phyloP scores from a whole-genome alignment of 2,329 filamentous ascomycete species.

The Amesomyces nigricolor region DNA sequence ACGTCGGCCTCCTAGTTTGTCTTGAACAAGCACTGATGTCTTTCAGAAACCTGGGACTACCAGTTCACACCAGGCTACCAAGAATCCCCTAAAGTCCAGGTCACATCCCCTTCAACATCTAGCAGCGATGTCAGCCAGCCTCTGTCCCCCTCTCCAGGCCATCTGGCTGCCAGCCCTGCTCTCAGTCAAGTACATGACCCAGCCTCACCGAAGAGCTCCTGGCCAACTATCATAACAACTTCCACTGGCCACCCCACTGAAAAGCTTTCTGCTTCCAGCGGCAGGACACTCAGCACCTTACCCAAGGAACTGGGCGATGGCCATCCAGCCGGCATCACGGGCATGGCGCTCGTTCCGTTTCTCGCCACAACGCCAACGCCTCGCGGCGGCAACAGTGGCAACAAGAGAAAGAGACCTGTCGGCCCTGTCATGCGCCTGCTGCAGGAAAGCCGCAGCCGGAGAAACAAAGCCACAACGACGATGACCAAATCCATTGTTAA shows the following conservation, averaged over 20 bases:
- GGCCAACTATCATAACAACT: conserved; percentile 16
- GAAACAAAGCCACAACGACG: conserved; percentile 2
- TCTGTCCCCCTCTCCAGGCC: not conserved
- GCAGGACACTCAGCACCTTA: conserved; percentile 7
- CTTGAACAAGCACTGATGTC: not conserved
- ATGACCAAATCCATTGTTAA: not conserved
- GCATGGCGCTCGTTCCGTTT: not conserved
- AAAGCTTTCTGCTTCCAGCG: conserved; percentile 9
- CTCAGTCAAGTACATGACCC: not conserved
- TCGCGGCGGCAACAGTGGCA: not conserved
- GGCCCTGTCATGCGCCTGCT: conserved; percentile 14
- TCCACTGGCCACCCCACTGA: conserved; percentile 18
- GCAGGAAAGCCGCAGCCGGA: conserved; percentile 12
- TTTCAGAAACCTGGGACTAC: conserved; percentile 20
- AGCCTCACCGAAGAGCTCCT: conserved; percentile 15
- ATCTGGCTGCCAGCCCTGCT: not conserved
- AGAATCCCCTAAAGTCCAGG: not conserved
- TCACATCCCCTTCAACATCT: conserved; percentile 2
- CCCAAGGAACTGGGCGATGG: conserved; percentile 1
- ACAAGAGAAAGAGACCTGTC: not conserved
- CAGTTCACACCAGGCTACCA: conserved; percentile 7
- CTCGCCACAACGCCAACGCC: not conserved
- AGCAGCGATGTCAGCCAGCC: not conserved
- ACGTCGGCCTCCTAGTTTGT: not conserved
- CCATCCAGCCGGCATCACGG: not conserved